Base-by-base conservation (phyloP, 768 basidiomycete species). In the Boletus bicolor region DNA sequence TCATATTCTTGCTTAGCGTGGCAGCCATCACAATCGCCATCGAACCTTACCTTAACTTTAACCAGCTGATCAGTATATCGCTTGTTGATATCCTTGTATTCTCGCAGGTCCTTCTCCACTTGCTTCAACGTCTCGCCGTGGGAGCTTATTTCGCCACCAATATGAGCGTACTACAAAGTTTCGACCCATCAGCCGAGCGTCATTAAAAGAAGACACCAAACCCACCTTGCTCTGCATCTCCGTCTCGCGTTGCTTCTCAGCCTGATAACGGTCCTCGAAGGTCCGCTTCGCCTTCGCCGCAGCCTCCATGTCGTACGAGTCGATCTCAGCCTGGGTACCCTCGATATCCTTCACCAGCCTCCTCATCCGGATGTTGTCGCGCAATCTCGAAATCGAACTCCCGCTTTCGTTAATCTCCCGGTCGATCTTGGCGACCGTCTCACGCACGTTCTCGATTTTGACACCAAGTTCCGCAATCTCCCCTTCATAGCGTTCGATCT, bases 51-150 rank as follows among this genome's bases (percentile, higher is more conserved):
- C 82, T 98, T 98, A 66, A 97, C 94, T 76, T 87, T 91, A 64
- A 98, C 84, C 48, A 98, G 79, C 67, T 98, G 95, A 51, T 92
- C 87, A 11, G 87, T 90, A 67, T 96, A 97, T 58, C 82, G 81
- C 71, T 86, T 89, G 66, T 89, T 84, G 64, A 93, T 82, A 59
- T 93, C 83, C 70, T 91, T 91, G 78, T 87, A 98, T 57, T 96
- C 93, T 62, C 79, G 82, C 51, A 93, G 70, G 66, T 97, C 93
- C 39, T 64, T 74, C 66, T 92, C 82, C 61, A 83, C 74, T 28
- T 78, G 79, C 66, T 83, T 81, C 52, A 88, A 71, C 59, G 91
- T 88, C 30, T 81, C 80, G 61, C 82, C 79, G 62, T 85, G 75
- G 7, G 89, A 87, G 56, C 82, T 84, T 26, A 98, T 73, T 73